phyloP scores from a whole-genome alignment of 1,284 basidiomycete species.

The Cystobasidium slooffiae region DNA sequence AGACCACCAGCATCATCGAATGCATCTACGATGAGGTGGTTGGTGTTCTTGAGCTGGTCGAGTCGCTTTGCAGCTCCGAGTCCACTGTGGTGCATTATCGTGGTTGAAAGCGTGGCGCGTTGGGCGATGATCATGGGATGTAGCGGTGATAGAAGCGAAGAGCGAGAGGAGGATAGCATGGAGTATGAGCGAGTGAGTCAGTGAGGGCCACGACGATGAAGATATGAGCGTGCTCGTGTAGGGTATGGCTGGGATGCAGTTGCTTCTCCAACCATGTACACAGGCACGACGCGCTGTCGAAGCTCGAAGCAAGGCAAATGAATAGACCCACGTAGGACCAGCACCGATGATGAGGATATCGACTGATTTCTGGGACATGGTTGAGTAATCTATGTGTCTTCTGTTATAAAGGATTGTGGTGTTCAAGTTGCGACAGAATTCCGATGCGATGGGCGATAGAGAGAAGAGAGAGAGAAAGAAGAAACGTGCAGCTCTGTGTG shows the following conservation, averaged over 20 bases:
- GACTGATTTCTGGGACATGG: slow-evolving; percentile 46
- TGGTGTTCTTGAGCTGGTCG: slow-evolving; percentile 59
- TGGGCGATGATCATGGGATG: slow-evolving; percentile 22
- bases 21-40: slow-evolving; percentile 60
- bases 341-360: slow-evolving; percentile 58
- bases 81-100: slow-evolving; percentile 56
- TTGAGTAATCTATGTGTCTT: not conserved
- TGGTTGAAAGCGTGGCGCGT: slow-evolving; percentile 32
- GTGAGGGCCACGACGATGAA: not conserved
- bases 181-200: not conserved
- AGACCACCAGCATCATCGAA: slow-evolving; percentile 61
- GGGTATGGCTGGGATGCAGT: too few relatives aligned
- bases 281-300: too few relatives aligned
- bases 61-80: slow-evolving; percentile 63
- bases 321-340: slow-evolving; percentile 53
- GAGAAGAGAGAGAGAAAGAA: not conserved
- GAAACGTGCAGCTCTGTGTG: slow-evolving; percentile 7
- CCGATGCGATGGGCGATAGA: not conserved
- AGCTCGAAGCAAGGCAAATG: too few relatives aligned
- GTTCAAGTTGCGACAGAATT: not conserved
- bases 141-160: not conserved
- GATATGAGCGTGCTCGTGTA: too few relatives aligned
- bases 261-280: too few relatives aligned
- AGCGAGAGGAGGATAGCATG: not conserved
- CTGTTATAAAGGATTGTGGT: not conserved